phyloP scores from a whole-genome alignment of 306 rosid genomes.

The Fragaria vesca region DNA sequence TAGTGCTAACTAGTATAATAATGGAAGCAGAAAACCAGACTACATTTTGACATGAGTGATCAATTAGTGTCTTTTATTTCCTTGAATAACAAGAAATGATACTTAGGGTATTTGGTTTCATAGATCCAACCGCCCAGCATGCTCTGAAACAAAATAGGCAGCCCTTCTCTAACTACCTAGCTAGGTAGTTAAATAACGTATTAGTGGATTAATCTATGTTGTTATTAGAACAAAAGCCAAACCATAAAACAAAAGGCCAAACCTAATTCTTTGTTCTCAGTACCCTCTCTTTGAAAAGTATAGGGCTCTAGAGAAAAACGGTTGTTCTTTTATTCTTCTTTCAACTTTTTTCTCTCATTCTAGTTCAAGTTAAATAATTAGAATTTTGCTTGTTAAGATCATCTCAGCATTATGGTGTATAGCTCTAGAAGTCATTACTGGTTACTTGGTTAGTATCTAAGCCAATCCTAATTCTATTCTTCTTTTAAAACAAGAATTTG shows the following conservation, averaged over 20 bases:
- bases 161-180: neutral
- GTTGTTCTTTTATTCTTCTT: too few species aligned
- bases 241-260: neutral
- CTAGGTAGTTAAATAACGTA: constrained; percentile 16
- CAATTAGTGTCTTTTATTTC: neutral
- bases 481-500: neutral
- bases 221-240: neutral
- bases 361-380: neutral
- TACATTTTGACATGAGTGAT: neutral
- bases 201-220: neutral
- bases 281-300: too few species aligned
- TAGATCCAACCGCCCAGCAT: neutral
- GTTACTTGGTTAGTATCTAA: neutral
- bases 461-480: neutral
- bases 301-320: too few species aligned
- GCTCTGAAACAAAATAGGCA: neutral
- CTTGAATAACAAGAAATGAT: neutral
- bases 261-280: neutral
- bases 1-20: neutral
- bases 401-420: neutral
- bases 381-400: neutral
- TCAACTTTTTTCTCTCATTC: neutral
- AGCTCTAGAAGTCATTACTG: neutral
- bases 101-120: neutral
- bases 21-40: neutral